Conservation (phyloP, 2,329 filamentous ascomycete genomes). For the Mycocentrospora acerina region DNA sequence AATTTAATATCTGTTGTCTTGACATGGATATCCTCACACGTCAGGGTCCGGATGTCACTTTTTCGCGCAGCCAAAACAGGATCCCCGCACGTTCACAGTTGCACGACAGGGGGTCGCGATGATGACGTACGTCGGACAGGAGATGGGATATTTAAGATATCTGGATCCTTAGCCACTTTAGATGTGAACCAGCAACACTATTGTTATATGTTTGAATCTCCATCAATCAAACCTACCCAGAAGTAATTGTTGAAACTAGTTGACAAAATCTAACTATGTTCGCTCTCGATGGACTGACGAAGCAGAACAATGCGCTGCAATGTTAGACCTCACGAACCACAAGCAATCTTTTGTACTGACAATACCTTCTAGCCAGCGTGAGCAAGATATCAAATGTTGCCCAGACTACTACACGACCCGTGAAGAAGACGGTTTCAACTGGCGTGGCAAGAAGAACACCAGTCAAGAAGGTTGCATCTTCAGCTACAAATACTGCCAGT, state of each 20-base stretch:
- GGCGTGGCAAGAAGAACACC: constrained; percentile 18
- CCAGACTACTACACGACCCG: constrained; percentile 17
- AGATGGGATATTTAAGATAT: constrained; percentile 7
- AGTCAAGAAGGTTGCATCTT: too few species aligned
- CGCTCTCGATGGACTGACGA: constrained; percentile 43
- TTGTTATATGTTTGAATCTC: too few species aligned
- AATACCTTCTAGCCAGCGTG: constrained; percentile 25
- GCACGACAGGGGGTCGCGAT: constrained; percentile 8
- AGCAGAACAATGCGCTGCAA: constrained; percentile 46
- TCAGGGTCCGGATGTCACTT: constrained; percentile 8
- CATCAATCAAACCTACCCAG: too few species aligned
- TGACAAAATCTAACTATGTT: constrained; percentile 24
- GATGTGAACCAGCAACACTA: too few species aligned
- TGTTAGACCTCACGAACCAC: constrained; percentile 27
- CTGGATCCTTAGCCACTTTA: constrained; percentile 3
- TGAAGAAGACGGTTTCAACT: constrained; percentile 28
- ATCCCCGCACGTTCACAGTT: constrained; percentile 11
- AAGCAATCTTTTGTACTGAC: constrained; percentile 5
- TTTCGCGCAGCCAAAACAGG: constrained; percentile 10
- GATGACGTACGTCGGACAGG: constrained; percentile 7
- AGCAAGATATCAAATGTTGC: constrained; percentile 32
- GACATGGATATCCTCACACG: too few species aligned
- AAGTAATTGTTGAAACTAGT: not conserved
- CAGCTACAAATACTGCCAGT: too few species aligned
- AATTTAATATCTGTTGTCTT: too few species aligned